Evolutionary conservation across 2,329 filamentous ascomycete genomes (phyloP).

Genomic region (Diaporthe batatas): DNA sequence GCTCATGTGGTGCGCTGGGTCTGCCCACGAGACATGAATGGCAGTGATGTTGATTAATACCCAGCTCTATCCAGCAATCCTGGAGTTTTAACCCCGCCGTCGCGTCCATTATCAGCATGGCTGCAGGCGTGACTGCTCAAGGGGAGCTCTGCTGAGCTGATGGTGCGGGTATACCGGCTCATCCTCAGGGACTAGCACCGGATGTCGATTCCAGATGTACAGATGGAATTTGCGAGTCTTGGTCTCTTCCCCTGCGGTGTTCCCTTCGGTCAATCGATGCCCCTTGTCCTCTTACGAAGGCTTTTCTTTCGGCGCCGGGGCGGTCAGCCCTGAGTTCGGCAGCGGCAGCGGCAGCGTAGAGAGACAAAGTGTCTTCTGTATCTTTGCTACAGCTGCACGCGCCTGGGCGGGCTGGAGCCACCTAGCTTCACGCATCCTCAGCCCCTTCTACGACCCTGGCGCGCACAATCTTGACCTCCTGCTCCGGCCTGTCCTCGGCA

Average conservation of each 20-base stretch:
- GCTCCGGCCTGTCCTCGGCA: conserved; percentile 81
- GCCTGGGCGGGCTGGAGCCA: background rate
- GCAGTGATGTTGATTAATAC: background rate
- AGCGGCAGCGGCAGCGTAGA: background rate
- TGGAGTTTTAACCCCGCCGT: background rate
- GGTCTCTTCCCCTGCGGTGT: background rate
- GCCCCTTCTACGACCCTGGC: conserved; percentile 76
- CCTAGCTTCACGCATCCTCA: conserved; percentile 48
- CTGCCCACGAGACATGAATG: background rate
- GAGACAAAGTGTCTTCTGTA: background rate
- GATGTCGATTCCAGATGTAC: background rate
- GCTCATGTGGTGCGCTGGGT: background rate
- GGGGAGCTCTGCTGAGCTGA: background rate
- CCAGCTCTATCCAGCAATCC: no score
- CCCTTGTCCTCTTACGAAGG: background rate
- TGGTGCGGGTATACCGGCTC: background rate
- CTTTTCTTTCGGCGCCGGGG: background rate
- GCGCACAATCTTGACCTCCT: conserved; percentile 84
- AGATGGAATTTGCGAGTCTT: background rate
- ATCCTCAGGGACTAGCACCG: background rate
- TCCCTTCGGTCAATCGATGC: background rate
- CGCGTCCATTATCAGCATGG: background rate
- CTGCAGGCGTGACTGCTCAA: background rate
- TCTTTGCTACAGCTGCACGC: background rate
- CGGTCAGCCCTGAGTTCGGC: background rate